These are phyloP conservation scores for Boletus sp. DNA, from an alignment of 768 basidiomycete species.

Conservation along the genomic window DNA sequence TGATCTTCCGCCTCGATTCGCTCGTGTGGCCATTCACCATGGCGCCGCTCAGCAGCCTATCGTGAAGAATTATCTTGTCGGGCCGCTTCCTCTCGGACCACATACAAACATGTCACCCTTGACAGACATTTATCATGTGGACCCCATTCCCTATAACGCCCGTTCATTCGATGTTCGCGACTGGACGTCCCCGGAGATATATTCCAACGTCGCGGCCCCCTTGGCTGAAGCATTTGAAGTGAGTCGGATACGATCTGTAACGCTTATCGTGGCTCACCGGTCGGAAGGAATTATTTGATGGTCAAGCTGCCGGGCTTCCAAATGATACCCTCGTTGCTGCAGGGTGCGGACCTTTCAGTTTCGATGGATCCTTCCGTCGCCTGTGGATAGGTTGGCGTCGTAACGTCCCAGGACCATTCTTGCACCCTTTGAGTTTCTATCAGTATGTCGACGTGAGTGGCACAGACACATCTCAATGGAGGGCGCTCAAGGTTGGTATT, in stretches of 20 bases:
- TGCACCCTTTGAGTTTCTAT: slow-evolving; percentile 56
- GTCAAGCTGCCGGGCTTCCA: slow-evolving; percentile 37
- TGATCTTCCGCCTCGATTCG: slow-evolving; percentile 37
- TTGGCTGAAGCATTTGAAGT: slow-evolving; percentile 43
- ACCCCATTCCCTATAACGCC: slow-evolving; percentile 54
- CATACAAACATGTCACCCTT: slow-evolving; percentile 40
- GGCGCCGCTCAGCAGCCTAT: slow-evolving; percentile 39
- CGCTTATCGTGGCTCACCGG: neutral
- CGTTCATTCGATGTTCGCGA: slow-evolving; percentile 34
- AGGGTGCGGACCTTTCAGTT: slow-evolving; percentile 50
- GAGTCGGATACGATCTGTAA: neutral
- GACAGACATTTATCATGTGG: slow-evolving; percentile 50
- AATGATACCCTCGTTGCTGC: slow-evolving; percentile 51
- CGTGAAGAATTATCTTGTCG: slow-evolving; percentile 56
- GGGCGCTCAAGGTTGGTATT: slow-evolving; percentile 43
- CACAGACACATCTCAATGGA: slow-evolving; percentile 50
- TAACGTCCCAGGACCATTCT: slow-evolving; percentile 47
- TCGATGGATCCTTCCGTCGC: slow-evolving; percentile 58
- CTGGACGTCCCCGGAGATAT: slow-evolving; percentile 25
- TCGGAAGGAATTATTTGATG: slow-evolving; percentile 49
- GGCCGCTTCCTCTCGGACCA: slow-evolving; percentile 48
- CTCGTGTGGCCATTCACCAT: slow-evolving; percentile 51
- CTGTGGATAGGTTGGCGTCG: slow-evolving; percentile 50
- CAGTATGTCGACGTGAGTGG: slow-evolving; percentile 56
- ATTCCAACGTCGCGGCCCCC: slow-evolving; percentile 33